Base-by-base conservation (phyloP, 306 rosid species). In the Malus asiatica region DNA sequence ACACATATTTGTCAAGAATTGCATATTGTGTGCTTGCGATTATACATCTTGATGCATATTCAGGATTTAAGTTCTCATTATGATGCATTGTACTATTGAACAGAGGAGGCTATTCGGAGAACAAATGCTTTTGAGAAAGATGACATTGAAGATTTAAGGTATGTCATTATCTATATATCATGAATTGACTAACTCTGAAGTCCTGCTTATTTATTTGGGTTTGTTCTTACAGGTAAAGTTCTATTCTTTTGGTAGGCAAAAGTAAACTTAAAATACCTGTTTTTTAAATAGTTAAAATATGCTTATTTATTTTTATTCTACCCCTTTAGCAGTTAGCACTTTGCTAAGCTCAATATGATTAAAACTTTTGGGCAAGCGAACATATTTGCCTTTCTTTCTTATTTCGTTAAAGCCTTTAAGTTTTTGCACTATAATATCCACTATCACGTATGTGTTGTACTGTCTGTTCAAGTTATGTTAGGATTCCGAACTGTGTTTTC, bases 81-180 rank as follows among this genome's bases (percentile, higher is more conserved):
- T 80, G 73, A 27, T 85, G 75, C 69, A 66, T 83, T 78, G 83
- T 82, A 76, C 79, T 76, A 63, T 73, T 51, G 27, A 72, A 86
- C 89, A 94, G 97, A 92, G 78, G 97, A 95, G 83, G 97, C 90
- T 80, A 80, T 87, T 64, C 88, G 93, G 57, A 95, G 99, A 84
- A 84, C 85, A 65, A 81, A 80, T 25, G 98, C 96, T 52, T 71
- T 81, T 68, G 95, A 91, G 89, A 61, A 15, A 76, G 20, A 87
- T 86, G 97, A 76, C 40, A 53, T 83, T 20, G 78, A 42, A 11
- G 20, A 63, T 80, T 81, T 92, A 79, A 94, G 98, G 98, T 93
- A 68, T 80, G 83, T 78, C 73, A 62, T 57, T 82, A 42, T 58
- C 53, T n/a, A 59, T 77, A 72, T 20, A 19, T 74, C 22, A 44